Conservation (phyloP, 1,284 basidiomycete genomes). For the Ganoderma boninense region DNA sequence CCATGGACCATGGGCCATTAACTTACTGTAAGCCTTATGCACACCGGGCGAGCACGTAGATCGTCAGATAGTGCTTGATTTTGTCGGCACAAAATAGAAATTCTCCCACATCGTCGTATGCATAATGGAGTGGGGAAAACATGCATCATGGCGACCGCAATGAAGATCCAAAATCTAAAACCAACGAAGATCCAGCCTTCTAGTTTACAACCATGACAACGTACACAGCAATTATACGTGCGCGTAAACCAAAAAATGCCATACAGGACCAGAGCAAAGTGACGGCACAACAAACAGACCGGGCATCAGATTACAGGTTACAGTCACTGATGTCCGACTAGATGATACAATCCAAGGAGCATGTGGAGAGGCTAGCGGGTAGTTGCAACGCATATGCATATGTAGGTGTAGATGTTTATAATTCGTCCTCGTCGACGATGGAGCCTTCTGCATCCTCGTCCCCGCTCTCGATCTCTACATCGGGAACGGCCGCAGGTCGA, state of each 20-base stretch:
- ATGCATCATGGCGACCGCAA: too few species aligned
- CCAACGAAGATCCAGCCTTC: too few species aligned
- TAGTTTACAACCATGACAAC: neutral
- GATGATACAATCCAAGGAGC: conserved; percentile 2
- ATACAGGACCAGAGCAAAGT: neutral
- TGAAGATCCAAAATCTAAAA: too few species aligned
- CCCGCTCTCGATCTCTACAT: conserved; percentile 20
- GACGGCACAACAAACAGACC: conserved; percentile 2
- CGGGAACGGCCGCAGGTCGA: neutral
- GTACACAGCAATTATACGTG: neutral
- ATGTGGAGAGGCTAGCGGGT: neutral
- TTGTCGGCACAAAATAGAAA: too few species aligned
- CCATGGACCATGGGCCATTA: too few species aligned
- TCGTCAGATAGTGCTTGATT: too few species aligned
- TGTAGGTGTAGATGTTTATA: neutral
- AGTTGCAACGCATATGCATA: neutral
- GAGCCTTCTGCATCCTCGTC: conserved; percentile 33
- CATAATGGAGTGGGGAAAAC: too few species aligned
- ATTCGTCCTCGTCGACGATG: conserved; percentile 23
- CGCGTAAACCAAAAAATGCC: conserved; percentile 1
- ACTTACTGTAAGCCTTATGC: too few species aligned
- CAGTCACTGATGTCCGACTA: neutral
- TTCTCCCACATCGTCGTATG: too few species aligned
- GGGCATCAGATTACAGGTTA: neutral
- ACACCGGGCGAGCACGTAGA: too few species aligned